phyloP scores from a whole-genome alignment of 495 filamentous ascomycete genomes.

The Neurospora sp. region DNA sequence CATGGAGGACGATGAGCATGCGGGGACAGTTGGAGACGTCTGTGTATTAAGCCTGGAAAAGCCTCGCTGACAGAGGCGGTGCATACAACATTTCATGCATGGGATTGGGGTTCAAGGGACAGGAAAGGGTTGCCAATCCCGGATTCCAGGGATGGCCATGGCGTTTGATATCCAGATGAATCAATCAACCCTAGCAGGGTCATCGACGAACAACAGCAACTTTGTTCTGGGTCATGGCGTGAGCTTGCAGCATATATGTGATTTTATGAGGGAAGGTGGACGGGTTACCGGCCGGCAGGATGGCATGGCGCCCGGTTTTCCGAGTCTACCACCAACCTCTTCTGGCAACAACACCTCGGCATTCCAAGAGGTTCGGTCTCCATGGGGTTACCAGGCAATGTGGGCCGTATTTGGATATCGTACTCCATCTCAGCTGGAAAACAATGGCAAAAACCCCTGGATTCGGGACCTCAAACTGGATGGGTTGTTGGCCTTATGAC shows the following conservation, averaged over 20 bases:
- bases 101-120: slow-evolving; percentile 18
- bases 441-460: neutral
- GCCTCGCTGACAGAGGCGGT: slow-evolving; percentile 4
- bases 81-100: slow-evolving; percentile 9
- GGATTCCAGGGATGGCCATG: slow-evolving; percentile 25
- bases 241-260: slow-evolving; percentile 1
- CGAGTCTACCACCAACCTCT: neutral
- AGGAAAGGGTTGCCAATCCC: slow-evolving; percentile 17
- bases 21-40: slow-evolving; percentile 5
- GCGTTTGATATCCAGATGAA: slow-evolving; percentile 30
- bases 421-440: neutral
- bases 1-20: slow-evolving; percentile 3
- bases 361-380: neutral
- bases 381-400: neutral
- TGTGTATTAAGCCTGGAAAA: slow-evolving; percentile 15
- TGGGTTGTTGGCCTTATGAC: neutral
- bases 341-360: neutral
- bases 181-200: slow-evolving; percentile 17
- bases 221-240: neutral
- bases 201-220: slow-evolving; percentile 1
- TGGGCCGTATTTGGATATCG: neutral
- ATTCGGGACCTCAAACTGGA: neutral
- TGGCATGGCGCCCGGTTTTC: neutral
- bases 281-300: neutral
- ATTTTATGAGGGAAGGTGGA: neutral